phyloP scores from a whole-genome alignment of 2,329 filamentous ascomycete species.

The Neurospora crassa region DNA sequence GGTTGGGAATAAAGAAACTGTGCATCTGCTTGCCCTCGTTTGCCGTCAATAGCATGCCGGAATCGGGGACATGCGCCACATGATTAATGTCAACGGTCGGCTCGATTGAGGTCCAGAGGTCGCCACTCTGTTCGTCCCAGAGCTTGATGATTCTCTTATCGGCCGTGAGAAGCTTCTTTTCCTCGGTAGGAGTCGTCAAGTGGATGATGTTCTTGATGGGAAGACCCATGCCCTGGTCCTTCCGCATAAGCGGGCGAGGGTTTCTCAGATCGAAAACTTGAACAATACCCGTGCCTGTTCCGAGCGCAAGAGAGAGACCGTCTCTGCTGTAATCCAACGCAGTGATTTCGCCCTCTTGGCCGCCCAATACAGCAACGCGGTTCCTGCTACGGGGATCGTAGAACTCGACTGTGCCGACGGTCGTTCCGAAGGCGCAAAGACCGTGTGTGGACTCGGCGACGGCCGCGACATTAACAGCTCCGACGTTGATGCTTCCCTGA shows the following conservation, averaged over 20 bases:
- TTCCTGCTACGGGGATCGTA: conserved; percentile 86
- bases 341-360: conserved; percentile 65
- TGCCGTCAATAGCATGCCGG: conserved; percentile 90
- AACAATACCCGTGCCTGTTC: conserved; percentile 79
- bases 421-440: conserved; percentile 85
- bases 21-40: conserved; percentile 77
- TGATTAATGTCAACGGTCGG: conserved; percentile 91
- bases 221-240: conserved; percentile 93
- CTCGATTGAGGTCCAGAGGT: conserved; percentile 92
- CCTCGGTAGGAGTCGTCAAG: conserved; percentile 60
- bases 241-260: conserved; percentile 74
- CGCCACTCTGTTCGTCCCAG: conserved; percentile 76
- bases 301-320: conserved; percentile 76
- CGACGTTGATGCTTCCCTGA: conserved; percentile 78
- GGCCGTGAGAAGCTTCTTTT: conserved; percentile 81
- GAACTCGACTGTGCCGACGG: conserved; percentile 90
- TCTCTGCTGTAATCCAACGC: conserved; percentile 78
- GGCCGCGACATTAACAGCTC: conserved; percentile 78
- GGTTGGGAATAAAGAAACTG: conserved; percentile 73
- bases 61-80: conserved; percentile 85
- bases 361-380: conserved; percentile 66
- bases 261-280: conserved; percentile 89
- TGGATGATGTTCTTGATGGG: conserved; percentile 77
- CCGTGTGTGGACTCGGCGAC: conserved; percentile 86
- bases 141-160: conserved; percentile 97